A percentile compares a stretch with the other conserved stretches of the same genome.
phyloP scores from a whole-genome alignment of 2,329 filamentous ascomycete species.

The Albifimbria verrucaria region DNA sequence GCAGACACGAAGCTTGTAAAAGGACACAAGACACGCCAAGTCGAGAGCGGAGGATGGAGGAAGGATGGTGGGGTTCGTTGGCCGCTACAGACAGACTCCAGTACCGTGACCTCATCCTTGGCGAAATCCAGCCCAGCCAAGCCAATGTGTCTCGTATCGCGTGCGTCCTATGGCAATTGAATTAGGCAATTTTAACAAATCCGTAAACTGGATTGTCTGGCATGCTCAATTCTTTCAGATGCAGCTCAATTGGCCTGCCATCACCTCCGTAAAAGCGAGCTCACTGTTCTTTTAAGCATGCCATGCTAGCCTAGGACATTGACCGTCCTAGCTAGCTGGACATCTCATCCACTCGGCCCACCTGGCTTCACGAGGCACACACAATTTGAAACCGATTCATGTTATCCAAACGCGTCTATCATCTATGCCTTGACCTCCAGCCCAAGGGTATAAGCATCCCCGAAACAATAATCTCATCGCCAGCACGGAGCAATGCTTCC shows the following conservation, averaged over 20 bases:
- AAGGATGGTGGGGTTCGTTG: background rate
- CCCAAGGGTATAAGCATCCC: constrained; percentile 14
- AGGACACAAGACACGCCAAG: background rate
- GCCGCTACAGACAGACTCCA: background rate
- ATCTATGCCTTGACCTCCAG: background rate
- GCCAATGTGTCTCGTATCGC: too few species aligned
- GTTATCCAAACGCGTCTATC: background rate
- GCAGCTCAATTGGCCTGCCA: too few species aligned
- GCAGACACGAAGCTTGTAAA: background rate
- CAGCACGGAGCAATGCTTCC: constrained; percentile 5
- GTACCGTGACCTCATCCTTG: background rate
- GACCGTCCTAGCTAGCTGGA: too few species aligned
- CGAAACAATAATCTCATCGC: constrained; percentile 12
- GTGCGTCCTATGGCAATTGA: too few species aligned
- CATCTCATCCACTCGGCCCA: too few species aligned
- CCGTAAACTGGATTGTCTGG: too few species aligned
- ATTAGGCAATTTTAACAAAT: background rate
- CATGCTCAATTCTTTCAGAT: too few species aligned
- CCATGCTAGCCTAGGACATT: too few species aligned
- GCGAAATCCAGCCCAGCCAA: too few species aligned
- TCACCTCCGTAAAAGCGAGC: too few species aligned
- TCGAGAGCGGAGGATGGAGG: background rate
- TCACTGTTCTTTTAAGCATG: too few species aligned
- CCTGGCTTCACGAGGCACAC: background rate
- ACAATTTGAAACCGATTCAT: background rate